Conservation (phyloP, 768 basidiomycete species). For the Cystofilobasidium macerans region DNA sequence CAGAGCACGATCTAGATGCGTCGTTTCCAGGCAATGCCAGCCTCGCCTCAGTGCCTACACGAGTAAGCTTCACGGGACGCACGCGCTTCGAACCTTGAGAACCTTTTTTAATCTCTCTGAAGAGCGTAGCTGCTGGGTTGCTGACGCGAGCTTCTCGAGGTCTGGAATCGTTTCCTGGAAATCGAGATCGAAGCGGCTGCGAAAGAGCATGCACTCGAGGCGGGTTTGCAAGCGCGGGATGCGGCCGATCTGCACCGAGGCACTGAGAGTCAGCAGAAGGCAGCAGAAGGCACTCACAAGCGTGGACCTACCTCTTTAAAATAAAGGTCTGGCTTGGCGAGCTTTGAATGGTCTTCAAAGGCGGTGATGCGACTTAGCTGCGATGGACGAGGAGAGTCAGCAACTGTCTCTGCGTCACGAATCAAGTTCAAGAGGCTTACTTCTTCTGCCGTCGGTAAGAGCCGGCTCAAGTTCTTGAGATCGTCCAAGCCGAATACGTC, state of each 20-base stretch:
- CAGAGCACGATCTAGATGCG: conserved; percentile 58
- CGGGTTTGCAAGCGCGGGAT: conserved; percentile 66
- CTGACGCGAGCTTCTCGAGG: conserved; percentile 58
- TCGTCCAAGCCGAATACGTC: conserved; percentile 57
- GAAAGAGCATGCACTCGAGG: conserved; percentile 70
- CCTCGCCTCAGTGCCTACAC: neutral
- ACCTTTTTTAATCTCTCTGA: conserved; percentile 53
- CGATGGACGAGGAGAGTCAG: no score
- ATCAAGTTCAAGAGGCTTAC: conserved; percentile 37
- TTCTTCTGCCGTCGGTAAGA: conserved; percentile 74
- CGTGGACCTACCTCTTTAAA: conserved; percentile 52
- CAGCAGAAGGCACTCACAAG: neutral
- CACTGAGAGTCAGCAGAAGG: neutral
- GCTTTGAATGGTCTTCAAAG: conserved; percentile 54
- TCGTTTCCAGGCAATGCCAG: neutral
- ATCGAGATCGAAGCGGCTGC: conserved; percentile 67
- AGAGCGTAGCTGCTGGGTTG: conserved; percentile 54
- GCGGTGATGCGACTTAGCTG: conserved; percentile 56
- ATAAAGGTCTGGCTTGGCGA: conserved; percentile 76
- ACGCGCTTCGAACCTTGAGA: conserved; percentile 50
- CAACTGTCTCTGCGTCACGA: neutral
- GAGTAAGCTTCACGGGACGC: neutral
- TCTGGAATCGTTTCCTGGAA: conserved; percentile 76
- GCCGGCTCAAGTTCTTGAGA: conserved; percentile 59
- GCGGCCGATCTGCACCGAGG: conserved; percentile 51